Base-by-base conservation (phyloP, 1,139 yeast genomes). In the Nadsonia commutata region DNA sequence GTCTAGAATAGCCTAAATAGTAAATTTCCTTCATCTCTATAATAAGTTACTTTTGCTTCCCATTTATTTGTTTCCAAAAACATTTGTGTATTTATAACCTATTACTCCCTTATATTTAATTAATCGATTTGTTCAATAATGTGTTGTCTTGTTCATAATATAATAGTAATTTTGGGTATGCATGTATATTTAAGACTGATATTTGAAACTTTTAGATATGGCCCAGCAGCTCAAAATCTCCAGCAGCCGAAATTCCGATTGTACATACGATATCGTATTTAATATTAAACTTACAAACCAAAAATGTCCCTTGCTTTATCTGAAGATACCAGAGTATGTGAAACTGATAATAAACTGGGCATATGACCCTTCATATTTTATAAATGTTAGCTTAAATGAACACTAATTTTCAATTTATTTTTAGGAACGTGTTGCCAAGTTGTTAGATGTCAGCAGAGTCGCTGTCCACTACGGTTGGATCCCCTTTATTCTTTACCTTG, bases 391-490 rank as follows among this genome's bases (percentile, higher is more conserved):
- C n/a, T n/a, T n/a, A n/a, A n/a, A n/a, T n/a, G n/a, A n/a, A n/a
- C n/a, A n/a, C n/a, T n/a, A n/a, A n/a, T n/a, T n/a, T n/a, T 21
- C 9, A 4, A 9, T 8, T 27, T 27, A 11, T 27, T 27, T 13
- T 11, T 13, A 27, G 74, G 98, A 90, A 68, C 85, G 97, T 67
- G 74, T 90, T 63, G 65, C 79, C 63, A 84, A 80, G 64, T 68
- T 86, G 51, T 68, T 86, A 56, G 94, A 83, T 56, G 72, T 85
- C 56, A 80, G 95, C 52, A 83, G 85, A 64, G 81, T 84, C 45
- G 73, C 83, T 57, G 83, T 90, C 48, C 97, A 90, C 67, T 90
- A 86, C 65, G 96, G 97, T 39, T 90, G 94, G 83, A 80, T 90
- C 56, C 98, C 98, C 48, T 82, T 90, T 59, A 80, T 90, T 52